A percentile compares a stretch with the other conserved stretches of the same genome.
These are phyloP conservation scores for Vararia minispora DNA, from an alignment of 768 basidiomycete species.

Conservation along the genomic window DNA sequence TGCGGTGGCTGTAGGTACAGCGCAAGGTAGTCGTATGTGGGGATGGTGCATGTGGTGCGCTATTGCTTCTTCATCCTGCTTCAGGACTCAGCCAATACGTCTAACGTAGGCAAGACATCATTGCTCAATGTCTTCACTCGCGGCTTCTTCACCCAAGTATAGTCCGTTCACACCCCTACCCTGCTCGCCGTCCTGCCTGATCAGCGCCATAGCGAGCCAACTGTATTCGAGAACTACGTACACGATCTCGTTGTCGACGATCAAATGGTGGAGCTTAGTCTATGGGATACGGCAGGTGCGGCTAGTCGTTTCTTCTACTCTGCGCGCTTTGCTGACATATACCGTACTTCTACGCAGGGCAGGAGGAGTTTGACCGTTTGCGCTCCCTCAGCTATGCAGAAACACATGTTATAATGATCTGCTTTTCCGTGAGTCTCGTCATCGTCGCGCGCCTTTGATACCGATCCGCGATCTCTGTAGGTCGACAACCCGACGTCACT, in stretches of 20 bases:
- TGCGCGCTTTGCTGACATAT: constrained; percentile 16
- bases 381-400: constrained; percentile 94
- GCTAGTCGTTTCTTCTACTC: constrained; percentile 5
- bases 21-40: constrained; percentile 85
- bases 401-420: constrained; percentile 92
- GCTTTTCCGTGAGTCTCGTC: constrained; percentile 66
- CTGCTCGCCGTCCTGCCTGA: not conserved
- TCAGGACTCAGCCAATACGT: constrained; percentile 5
- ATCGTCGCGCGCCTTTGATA: not conserved
- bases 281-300: constrained; percentile 97
- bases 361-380: constrained; percentile 92
- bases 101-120: constrained; percentile 61
- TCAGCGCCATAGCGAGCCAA: constrained; percentile 54
- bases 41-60: constrained; percentile 87
- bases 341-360: constrained; percentile 41
- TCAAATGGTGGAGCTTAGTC: constrained; percentile 76
- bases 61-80: not conserved
- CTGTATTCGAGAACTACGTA: constrained; percentile 97
- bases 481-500: constrained; percentile 92
- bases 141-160: constrained; percentile 91
- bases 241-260: constrained; percentile 84
- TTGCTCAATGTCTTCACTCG: constrained; percentile 80
- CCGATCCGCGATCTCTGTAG: constrained; percentile 23
- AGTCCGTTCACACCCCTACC: constrained; percentile 39
- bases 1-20: constrained; percentile 26